These are phyloP conservation scores for Neoarthrinium moseri DNA, from an alignment of 2,329 filamentous ascomycete genomes.

Conservation along the genomic window DNA sequence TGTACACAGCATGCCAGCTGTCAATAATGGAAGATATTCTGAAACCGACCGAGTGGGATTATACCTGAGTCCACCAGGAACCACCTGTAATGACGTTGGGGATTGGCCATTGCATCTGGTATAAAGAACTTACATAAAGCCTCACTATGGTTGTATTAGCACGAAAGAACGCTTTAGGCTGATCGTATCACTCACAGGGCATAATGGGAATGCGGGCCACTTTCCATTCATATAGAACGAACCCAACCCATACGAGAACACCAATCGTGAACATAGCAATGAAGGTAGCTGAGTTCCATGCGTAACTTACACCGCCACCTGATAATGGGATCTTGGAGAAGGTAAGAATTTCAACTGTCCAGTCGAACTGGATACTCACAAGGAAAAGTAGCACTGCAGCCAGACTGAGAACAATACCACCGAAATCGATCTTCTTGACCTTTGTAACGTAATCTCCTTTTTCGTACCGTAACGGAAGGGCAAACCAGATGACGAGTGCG, in stretches of 20 bases:
- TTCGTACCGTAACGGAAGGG: constrained; percentile 13
- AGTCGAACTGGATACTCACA: constrained; percentile 8
- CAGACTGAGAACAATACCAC: constrained; percentile 8
- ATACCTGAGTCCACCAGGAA: too few species aligned
- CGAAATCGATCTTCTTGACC: constrained; percentile 19
- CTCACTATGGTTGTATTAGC: too few species aligned
- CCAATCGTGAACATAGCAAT: constrained; percentile 16
- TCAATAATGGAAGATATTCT: too few species aligned
- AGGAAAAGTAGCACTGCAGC: constrained; percentile 10
- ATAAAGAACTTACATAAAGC: too few species aligned
- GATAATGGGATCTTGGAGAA: constrained; percentile 20
- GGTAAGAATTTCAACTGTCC: background rate
- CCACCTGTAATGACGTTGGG: too few species aligned
- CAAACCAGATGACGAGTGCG: constrained; percentile 8
- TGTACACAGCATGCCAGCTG: too few species aligned
- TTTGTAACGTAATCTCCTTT: constrained; percentile 14
- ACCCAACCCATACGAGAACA: constrained; percentile 11
- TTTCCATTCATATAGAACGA: constrained; percentile 15
- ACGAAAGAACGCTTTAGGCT: too few species aligned
- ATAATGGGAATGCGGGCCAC: constrained; percentile 19
- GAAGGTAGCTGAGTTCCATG: constrained; percentile 15
- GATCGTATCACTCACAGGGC: too few species aligned
- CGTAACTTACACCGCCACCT: constrained; percentile 15
- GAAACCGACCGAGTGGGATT: too few species aligned
- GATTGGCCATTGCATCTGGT: too few species aligned